Evolutionary conservation across 495 filamentous ascomycete genomes (phyloP), one percentile per base, ranked within the genome.

Genomic region (Penicillium goetzii): DNA sequence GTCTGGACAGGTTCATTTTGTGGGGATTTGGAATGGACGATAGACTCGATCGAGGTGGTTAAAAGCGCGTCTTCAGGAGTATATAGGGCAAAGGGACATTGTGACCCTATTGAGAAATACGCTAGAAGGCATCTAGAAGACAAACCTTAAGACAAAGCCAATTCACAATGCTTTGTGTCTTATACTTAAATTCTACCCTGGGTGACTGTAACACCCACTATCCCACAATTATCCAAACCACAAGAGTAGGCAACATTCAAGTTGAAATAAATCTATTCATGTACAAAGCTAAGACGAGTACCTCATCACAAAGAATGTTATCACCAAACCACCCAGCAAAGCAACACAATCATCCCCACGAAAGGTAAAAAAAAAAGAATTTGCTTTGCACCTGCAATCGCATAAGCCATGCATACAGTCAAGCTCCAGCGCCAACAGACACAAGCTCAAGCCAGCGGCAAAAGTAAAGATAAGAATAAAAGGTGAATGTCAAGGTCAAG

Each of bases 251-350:
- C 14, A 7, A 1, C 12, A 26, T 25, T 12, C 23, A 51, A 49
- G 23, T 12, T 8, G 25, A 36, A 19, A 36, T 34, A 38, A 36
- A 21, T 55, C 52, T 55, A 36, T 55, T 55, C 52, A 55, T 55
- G n/a, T 55, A 34, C 52, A 55, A 10, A 25, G 33, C 52, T 28
- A 30, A 19, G 2, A n/a, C 26, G 7, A 51, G 43, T 11, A 30
- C 21, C 25, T 51, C 25, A 21, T 30, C 47, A 51, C 19, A 47
- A 25, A 14, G 15, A 40, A 15, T 14, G 25, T 30, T 8, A 51
- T 51, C 47, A 51, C 47, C 47, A 51, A 51, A 28, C 47, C 47
- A 51, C 11, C 47, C 12, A 15, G 14, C 25, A 1, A 51, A 51
- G 0, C 25, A 28, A 28, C 14, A 28, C 4, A 14, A n/a, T n/a